Evolutionary conservation across 768 basidiomycete genomes (phyloP).

Genomic region (Amanita inopinata): DNA sequence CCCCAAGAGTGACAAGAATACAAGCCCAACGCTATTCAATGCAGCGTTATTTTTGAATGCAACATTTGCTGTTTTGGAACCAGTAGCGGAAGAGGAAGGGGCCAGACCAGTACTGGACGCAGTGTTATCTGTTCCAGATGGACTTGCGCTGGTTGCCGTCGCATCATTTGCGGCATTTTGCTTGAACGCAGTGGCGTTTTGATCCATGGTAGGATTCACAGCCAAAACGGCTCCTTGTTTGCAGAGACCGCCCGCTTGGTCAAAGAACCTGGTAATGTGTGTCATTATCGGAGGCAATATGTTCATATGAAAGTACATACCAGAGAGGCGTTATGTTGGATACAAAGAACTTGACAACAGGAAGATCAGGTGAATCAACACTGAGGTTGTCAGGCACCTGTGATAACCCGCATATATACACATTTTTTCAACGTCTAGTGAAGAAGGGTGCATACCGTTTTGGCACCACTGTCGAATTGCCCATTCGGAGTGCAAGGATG

Average conservation of each 20-base stretch:
- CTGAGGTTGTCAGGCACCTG: constrained; percentile 21
- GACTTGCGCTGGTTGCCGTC: constrained; percentile 14
- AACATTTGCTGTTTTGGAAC: constrained; percentile 2
- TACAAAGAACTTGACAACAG: constrained; percentile 20
- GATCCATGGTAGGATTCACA: constrained; percentile 24
- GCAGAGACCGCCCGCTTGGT: constrained; percentile 30
- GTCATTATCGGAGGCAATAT: neutral
- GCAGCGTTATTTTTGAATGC: neutral
- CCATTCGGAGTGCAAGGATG: constrained; percentile 27
- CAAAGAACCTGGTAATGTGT: constrained; percentile 23
- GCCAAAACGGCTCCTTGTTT: constrained; percentile 28
- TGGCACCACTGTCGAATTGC: constrained; percentile 25
- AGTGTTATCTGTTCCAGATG: too few species aligned
- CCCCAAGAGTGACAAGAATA: neutral
- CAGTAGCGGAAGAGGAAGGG: constrained; percentile 1
- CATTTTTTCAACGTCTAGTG: constrained; percentile 2
- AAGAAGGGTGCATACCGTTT: constrained; percentile 18
- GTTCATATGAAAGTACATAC: constrained; percentile 13
- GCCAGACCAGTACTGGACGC: constrained; percentile 8
- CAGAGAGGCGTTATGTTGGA: constrained; percentile 27
- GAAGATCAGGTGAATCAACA: constrained; percentile 27
- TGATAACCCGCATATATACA: neutral
- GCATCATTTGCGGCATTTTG: constrained; percentile 24
- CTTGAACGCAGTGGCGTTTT: constrained; percentile 25
- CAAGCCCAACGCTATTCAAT: neutral